These are phyloP conservation scores for Pseudoperonospora humuli DNA, from an alignment of 352 stramenopile genomes.

Conservation along the genomic window DNA sequence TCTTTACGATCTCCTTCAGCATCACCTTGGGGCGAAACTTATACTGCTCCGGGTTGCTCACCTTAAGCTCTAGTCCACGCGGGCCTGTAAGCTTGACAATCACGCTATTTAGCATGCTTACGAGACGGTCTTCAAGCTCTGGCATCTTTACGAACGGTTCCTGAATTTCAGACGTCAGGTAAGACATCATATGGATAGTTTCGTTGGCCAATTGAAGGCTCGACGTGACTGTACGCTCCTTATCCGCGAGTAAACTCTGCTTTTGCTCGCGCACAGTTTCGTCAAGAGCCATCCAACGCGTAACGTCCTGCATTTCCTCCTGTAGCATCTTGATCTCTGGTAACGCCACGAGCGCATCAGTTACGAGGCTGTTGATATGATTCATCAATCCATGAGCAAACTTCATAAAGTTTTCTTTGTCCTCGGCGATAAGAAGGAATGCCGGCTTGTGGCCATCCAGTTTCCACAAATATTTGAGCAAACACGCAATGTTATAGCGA, in stretches of 20 bases:
- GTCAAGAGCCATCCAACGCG: constrained; percentile 71
- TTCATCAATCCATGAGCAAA: constrained; percentile 99
- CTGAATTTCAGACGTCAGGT: constrained; percentile 92
- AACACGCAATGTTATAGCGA: constrained; percentile 92
- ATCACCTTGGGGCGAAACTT: constrained; percentile 98
- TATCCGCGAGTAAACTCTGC: constrained; percentile 78
- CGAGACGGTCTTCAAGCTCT: constrained; percentile 91
- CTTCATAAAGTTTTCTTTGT: constrained; percentile 92
- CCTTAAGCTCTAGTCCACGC: constrained; percentile 91
- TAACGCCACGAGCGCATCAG: constrained; percentile 92
- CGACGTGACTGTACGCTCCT: constrained; percentile 88
- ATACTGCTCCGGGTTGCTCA: constrained; percentile 97
- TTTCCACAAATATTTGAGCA: constrained; percentile 97
- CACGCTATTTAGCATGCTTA: constrained; percentile 95
- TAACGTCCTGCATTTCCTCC: constrained; percentile 82
- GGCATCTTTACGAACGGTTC: constrained; percentile 89
- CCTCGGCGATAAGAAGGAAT: constrained; percentile 90
- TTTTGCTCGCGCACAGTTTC: constrained; percentile 89
- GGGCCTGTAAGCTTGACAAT: constrained; percentile 92
- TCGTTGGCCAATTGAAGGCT: constrained; percentile 95
- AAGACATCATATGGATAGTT: constrained; percentile 97
- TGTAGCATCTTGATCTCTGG: constrained; percentile 92
- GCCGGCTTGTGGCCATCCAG: constrained; percentile 90
- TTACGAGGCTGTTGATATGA: constrained; percentile 96
- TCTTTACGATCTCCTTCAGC: constrained; percentile 93